Percentiles rank a stretch among this genome's conserved stretches.
phyloP scores from a whole-genome alignment of 352 stramenopile species.

The Elongisporangium anandrum region DNA sequence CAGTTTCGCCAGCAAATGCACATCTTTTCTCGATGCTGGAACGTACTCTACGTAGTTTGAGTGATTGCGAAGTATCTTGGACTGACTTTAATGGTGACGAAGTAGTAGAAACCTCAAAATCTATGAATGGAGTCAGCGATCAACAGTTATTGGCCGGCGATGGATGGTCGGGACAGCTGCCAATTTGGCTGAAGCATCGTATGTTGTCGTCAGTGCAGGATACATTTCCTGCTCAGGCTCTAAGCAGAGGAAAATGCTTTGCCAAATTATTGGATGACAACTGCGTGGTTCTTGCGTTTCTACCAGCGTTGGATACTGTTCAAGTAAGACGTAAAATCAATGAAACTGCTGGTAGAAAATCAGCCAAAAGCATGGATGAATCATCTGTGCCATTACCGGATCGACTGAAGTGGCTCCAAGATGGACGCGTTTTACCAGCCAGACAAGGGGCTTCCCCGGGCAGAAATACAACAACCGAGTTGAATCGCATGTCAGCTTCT shows the following conservation, averaged over 20 bases:
- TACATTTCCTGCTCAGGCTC: constrained; percentile 16
- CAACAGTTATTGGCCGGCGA: constrained; percentile 38
- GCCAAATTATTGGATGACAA: constrained; percentile 73
- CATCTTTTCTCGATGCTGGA: constrained; percentile 88
- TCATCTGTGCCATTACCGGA: constrained; percentile 3
- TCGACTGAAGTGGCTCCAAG: constrained; percentile 1
- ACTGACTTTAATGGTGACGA: constrained; percentile 63
- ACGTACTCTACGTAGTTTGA: constrained; percentile 64
- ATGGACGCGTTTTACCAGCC: constrained; percentile 1
- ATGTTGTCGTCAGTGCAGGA: constrained; percentile 39
- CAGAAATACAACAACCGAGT: constrained; percentile 1
- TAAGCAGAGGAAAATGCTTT: constrained; percentile 85
- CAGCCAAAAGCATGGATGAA: constrained; percentile 1
- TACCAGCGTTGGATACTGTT: constrained; percentile 61
- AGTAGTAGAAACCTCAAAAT: constrained; percentile 12
- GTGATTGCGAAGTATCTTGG: constrained; percentile 84
- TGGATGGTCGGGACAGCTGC: constrained; percentile 44
- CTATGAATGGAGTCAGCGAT: constrained; percentile 18
- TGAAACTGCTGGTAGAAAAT: constrained; percentile 4
- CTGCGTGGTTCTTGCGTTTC: constrained; percentile 73
- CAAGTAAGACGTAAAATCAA: constrained; percentile 31
- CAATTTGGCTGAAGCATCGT: constrained; percentile 66
- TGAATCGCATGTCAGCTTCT: constrained; percentile 59
- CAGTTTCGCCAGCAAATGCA: constrained; percentile 61
- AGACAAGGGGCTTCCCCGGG: constrained; percentile 2